These are phyloP conservation scores for Suhomyces kunorum DNA, from an alignment of 1,139 yeast species.

Conservation along the genomic window DNA sequence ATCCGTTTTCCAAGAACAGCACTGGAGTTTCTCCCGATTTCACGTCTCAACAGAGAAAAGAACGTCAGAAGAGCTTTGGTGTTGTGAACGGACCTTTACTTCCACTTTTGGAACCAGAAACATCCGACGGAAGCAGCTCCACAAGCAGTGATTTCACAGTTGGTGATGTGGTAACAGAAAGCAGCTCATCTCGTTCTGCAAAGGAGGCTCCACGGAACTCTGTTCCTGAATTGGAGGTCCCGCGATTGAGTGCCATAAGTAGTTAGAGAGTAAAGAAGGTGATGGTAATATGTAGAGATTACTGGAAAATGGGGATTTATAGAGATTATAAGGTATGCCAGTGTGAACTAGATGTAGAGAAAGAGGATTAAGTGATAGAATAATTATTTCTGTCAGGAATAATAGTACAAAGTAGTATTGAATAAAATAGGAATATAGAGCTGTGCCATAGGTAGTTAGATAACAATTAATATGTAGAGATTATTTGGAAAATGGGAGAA, in stretches of 20 bases:
- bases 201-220: background rate
- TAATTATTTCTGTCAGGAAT: no score
- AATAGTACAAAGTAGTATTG: no score
- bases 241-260: background rate
- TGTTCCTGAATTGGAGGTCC: background rate
- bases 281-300: background rate
- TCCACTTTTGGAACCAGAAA: slow-evolving; percentile 4
- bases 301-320: no score
- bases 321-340: no score
- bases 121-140: slow-evolving; percentile 11
- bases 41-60: slow-evolving; percentile 8
- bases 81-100: slow-evolving; percentile 16
- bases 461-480: no score
- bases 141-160: slow-evolving; percentile 12
- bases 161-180: slow-evolving; percentile 7
- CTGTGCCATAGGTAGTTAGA: no score
- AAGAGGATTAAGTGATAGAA: no score
- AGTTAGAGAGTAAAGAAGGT: no score
- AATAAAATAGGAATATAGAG: no score
- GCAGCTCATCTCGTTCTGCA: background rate
- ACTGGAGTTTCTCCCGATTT: background rate
- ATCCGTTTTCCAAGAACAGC: slow-evolving; percentile 13
- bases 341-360: no score
- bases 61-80: slow-evolving; percentile 31
- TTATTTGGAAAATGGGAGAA: no score